Percentiles rank a stretch among this genome's conserved stretches.
These are phyloP conservation scores for Ashbya aceris DNA, from an alignment of 1,139 yeast genomes.

Conservation along the genomic window DNA sequence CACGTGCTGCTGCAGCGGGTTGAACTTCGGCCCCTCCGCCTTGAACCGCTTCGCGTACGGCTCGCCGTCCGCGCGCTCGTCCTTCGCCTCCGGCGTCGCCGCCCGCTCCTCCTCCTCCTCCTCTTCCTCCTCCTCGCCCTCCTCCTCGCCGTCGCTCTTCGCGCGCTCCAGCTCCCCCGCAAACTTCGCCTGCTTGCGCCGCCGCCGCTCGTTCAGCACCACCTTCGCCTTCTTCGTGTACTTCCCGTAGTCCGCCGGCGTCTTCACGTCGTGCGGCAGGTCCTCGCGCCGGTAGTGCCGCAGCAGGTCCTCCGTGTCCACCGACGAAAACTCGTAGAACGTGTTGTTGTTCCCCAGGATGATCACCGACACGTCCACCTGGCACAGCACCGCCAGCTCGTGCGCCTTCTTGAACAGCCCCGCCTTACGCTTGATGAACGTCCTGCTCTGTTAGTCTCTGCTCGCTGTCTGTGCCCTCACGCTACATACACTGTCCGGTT, in stretches of 20 bases:
- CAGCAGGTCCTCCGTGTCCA: constrained; percentile 54
- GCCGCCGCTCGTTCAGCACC: constrained; percentile 24
- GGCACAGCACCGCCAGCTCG: constrained; percentile 85
- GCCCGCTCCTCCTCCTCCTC: constrained; percentile 11
- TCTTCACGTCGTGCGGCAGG: constrained; percentile 46
- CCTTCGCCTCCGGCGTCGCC: background rate
- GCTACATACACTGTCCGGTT: constrained; percentile 51
- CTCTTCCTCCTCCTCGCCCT: constrained; percentile 23
- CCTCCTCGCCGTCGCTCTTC: constrained; percentile 19
- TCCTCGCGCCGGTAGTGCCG: constrained; percentile 39
- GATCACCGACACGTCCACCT: constrained; percentile 85
- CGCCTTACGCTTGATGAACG: constrained; percentile 89
- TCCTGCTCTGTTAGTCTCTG: constrained; percentile 27
- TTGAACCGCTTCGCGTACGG: constrained; percentile 6
- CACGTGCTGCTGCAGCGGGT: constrained; percentile 20
- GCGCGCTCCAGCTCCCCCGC: background rate
- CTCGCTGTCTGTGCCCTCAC: background rate
- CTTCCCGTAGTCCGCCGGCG: constrained; percentile 50
- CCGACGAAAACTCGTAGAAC: constrained; percentile 73
- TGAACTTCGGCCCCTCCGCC: constrained; percentile 12
- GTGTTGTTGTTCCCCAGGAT: constrained; percentile 75
- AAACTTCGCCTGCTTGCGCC: constrained; percentile 18
- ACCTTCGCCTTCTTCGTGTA: constrained; percentile 20
- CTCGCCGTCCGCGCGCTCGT: background rate
- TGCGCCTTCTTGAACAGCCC: constrained; percentile 95